Base-by-base conservation (phyloP, 2,329 filamentous ascomycete species). In the Penicillium rolfsii region DNA sequence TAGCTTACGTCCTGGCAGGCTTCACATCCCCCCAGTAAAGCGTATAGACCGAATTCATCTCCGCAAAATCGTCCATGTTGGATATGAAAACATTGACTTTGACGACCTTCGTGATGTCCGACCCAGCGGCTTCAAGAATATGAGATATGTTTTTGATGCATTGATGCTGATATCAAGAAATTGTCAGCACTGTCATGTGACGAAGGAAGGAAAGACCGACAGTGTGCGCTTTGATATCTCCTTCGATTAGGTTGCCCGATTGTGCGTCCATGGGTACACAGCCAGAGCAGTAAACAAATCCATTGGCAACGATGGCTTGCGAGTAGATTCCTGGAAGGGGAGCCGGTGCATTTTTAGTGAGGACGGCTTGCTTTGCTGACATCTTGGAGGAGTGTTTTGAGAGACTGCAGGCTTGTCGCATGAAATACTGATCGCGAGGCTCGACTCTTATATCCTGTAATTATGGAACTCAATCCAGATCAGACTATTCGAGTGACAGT, bases 1-100 rank as follows among this genome's bases (percentile, higher is more conserved):
- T 11, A 35, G 70, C 71, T 62, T 59, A 75, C 71, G 71, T 72
- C 45, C 72, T 66, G 52, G 68, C 71, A 8, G 92, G 92, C 85
- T 92, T 93, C 9, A 74, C 63, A 62, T 74, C 74, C 1, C 73
- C 72, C 73, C 71, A 93, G 84, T 88, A 92, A 79, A 92, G 89
- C 77, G 88, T 89, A 77, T 95, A 96, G 73, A 91, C 89, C 67
- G 84, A 84, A 80, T 97, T 96, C 90, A 96, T 92, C 75, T 87
- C 87, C 76, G 79, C 82, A 70, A 89, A 90, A 71, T 90, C 80
- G 50, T 83, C 79, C 87, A 91, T 90, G 60, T 83, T 82, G 1
- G 83, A 85, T 22, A 91, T 72, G 70, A 87, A 91, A 28, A 90
- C 80, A 67, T 89, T 90, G 63, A 88, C 83, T 74, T 90, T 90